Conservation (phyloP, 1,284 basidiomycete genomes). For the Apiotrichum montevideense region DNA sequence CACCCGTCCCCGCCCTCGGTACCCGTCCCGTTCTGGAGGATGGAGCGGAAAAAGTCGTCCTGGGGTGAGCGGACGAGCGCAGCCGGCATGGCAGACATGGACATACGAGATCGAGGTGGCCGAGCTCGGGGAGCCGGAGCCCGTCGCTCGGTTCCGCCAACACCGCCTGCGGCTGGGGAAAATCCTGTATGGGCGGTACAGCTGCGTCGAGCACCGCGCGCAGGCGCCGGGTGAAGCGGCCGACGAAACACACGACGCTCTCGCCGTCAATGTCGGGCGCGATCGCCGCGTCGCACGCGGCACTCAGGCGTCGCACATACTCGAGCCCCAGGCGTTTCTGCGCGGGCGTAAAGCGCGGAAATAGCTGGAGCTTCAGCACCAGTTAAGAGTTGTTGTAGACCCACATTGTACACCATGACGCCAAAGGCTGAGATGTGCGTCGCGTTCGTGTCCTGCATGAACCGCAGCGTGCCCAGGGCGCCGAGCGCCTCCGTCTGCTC, state of each 20-base stretch:
- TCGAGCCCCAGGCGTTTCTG: constrained; percentile 5
- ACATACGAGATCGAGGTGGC: too few relatives aligned
- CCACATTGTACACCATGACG: constrained; percentile 17
- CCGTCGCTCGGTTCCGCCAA: too few relatives aligned
- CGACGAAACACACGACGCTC: constrained; percentile 14
- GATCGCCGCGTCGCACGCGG: constrained; percentile 7
- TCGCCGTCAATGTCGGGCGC: constrained; percentile 1
- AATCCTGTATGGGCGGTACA: too few relatives aligned
- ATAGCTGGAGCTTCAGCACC: background rate
- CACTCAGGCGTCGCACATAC: constrained; percentile 8
- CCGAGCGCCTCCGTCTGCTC: constrained; percentile 14
- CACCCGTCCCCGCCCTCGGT: background rate
- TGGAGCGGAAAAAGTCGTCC: constrained; percentile 11
- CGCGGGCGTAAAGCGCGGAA: constrained; percentile 4
- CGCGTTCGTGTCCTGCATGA: constrained; percentile 20
- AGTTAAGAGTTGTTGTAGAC: background rate
- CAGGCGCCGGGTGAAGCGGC: constrained; percentile 13
- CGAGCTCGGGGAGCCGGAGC: too few relatives aligned
- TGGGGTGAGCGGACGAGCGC: background rate
- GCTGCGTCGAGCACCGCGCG: background rate
- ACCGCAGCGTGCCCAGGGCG: constrained; percentile 9
- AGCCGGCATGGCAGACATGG: too few relatives aligned
- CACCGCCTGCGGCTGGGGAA: too few relatives aligned
- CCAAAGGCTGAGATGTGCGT: constrained; percentile 18
- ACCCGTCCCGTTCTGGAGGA: constrained; percentile 4